Percentiles rank a stretch among this genome's conserved stretches.
Conservation (phyloP, 1,284 basidiomycete species). For the Mycena sp. region DNA sequence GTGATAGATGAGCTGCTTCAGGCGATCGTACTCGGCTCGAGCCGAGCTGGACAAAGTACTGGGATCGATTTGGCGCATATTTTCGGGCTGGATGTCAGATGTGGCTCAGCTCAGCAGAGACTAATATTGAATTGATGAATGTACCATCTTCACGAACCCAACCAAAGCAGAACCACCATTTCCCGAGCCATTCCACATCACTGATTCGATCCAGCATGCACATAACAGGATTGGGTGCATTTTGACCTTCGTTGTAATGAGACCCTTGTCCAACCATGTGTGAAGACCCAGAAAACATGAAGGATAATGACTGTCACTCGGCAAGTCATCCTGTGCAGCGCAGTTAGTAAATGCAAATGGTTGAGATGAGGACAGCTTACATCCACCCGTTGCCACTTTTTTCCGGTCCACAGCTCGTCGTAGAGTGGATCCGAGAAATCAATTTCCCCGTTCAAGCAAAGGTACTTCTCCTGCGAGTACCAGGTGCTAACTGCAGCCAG, state of each 20-base stretch:
- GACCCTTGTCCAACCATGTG: constrained; percentile 20
- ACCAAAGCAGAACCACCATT: constrained; percentile 13
- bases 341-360: too few species aligned
- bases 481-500: too few species aligned
- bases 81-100: constrained; percentile 31
- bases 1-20: constrained; percentile 41
- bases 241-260: constrained; percentile 21
- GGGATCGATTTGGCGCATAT: constrained; percentile 29
- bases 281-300: background rate
- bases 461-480: background rate
- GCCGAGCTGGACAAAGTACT: constrained; percentile 19
- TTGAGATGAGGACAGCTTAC: constrained; percentile 2
- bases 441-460: background rate
- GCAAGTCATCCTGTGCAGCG: too few species aligned
- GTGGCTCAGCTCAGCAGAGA: background rate
- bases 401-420: constrained; percentile 14
- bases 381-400: constrained; percentile 1
- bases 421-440: constrained; percentile 7
- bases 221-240: constrained; percentile 20
- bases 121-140: background rate
- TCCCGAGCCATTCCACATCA: constrained; percentile 9
- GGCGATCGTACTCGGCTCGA: constrained; percentile 32
- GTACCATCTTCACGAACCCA: constrained; percentile 15
- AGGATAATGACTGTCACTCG: too few species aligned
- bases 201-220: constrained; percentile 14